Evolutionary conservation across 805 yeast species (phyloP), one percentile per base, ranked within the genome.

Genomic region (Pichia pseudocactophila): DNA sequence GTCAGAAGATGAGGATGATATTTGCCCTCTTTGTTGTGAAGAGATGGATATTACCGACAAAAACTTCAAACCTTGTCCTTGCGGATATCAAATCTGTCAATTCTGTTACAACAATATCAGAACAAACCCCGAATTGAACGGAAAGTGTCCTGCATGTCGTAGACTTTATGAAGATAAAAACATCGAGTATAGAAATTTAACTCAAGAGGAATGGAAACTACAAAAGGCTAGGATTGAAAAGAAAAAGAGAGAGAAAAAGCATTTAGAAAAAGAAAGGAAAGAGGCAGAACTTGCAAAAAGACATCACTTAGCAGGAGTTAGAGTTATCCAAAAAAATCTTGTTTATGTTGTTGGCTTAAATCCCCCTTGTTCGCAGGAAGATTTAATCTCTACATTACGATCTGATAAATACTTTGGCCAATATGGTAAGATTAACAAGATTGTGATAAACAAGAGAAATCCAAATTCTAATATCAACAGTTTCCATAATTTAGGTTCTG

Each of bases 11-110:
- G 92, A 83, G 53, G 90, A 80, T 52, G 94, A 84, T 50, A 70
- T 72, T 51, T 81, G 96, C 66, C 98, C 98, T 43, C 75, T 92
- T 49, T 92, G 99, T 69, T 90, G 89, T 57, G 99, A 92, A 65
- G 97, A 92, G 61, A 81, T 92, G 88, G 99, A 92, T 63, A 79
- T 90, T 37, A 83, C 95, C 15, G 98, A 92, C 64, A 87, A 84
- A 58, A 86, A 88, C 66, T 92, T 92, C 71, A 87, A 83, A 62
- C 99, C 99, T n/a, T 92, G 99, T 69, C 97, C 97, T 1, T 92
- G 99, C 68, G 99, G 99, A 16, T 92, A 92, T 58, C 97, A 94
- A 62, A 85, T 92, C 45, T 92, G 99, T 63, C 97, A 90, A 70
- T 92, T 92, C 60, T 92, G 99, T 63, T 92, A 90, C 71, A 92